These are phyloP conservation scores for Stagonosporopsis rhizophila DNA, from an alignment of 2,329 filamentous ascomycete genomes.

Conservation along the genomic window DNA sequence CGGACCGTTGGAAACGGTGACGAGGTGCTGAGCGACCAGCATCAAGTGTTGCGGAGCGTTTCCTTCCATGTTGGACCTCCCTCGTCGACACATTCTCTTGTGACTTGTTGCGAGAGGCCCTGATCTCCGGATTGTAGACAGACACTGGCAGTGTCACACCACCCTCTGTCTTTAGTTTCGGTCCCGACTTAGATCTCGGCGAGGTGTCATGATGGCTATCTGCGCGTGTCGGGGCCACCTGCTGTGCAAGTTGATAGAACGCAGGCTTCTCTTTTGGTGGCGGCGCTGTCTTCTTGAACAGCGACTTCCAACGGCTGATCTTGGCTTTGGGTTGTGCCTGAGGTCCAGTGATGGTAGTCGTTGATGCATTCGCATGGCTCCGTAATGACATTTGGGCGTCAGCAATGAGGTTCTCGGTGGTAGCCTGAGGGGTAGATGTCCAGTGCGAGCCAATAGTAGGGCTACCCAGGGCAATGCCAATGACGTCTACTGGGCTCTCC, in stretches of 20 bases:
- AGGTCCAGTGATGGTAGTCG: slow-evolving; percentile 16
- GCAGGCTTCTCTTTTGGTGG: slow-evolving; percentile 34
- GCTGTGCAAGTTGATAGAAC: slow-evolving; percentile 47
- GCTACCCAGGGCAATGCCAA: slow-evolving; percentile 51
- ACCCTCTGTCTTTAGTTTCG: slow-evolving; percentile 21
- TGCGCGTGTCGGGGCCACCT: slow-evolving; percentile 31
- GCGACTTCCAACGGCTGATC: slow-evolving; percentile 49
- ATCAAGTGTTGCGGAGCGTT: slow-evolving; percentile 16
- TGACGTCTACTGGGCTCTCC: slow-evolving; percentile 41
- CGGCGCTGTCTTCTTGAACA: slow-evolving; percentile 45
- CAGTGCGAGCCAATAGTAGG: slow-evolving; percentile 43
- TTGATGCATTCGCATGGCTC: slow-evolving; percentile 12
- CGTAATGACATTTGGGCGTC: slow-evolving; percentile 21
- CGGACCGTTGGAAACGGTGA: slow-evolving; percentile 21
- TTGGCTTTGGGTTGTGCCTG: slow-evolving; percentile 42
- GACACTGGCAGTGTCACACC: slow-evolving; percentile 35
- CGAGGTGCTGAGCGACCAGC: slow-evolving; percentile 8
- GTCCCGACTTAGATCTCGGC: slow-evolving; percentile 12
- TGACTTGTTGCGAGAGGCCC: slow-evolving; percentile 37
- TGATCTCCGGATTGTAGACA: slow-evolving; percentile 40
- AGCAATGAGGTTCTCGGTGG: slow-evolving; percentile 16
- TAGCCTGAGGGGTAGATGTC: slow-evolving; percentile 35
- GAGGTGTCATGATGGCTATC: slow-evolving; percentile 43
- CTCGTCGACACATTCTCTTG: slow-evolving; percentile 26
- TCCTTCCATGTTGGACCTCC: slow-evolving; percentile 30